Base-by-base conservation (phyloP, 257 asterid genomes). In the Petunia axillaris region DNA sequence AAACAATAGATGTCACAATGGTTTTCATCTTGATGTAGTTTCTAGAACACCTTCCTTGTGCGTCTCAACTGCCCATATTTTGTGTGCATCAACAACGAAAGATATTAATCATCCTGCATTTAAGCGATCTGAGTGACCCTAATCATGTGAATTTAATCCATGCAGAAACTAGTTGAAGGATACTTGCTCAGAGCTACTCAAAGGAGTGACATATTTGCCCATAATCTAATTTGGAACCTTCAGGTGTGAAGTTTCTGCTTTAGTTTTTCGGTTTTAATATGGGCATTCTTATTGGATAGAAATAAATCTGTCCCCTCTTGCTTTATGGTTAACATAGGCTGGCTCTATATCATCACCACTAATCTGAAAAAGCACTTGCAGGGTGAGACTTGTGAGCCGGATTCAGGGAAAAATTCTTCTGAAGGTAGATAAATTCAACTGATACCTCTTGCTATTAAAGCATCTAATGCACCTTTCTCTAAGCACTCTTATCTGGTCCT, bases 101-200 rank as follows among this genome's bases (percentile, higher is more conserved):
- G 77, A 35, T 1, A 3, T 73, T 73, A 50, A 50, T 73, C 44
- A 8, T 50, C 46, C 52, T 64, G 85, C 57, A 59, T 79, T 59
- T 82, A 36, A 64, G 81, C 80, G 80, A 66, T 9, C 14, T 50
- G 62, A 35, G 48, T 73, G 46, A 76, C 79, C 83, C 68, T 59
- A 38, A 70, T 82, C 62, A 73, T 73, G 36, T 73, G 62, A 35
- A 10, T 77, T 83, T 64, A n/a, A 75, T 43, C 25, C 77, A 36
- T 92, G 92, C 98, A 96, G 99, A 92, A 82, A 85, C 84, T 96
- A 84, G 98, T 96, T 36, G 97, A 96, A 88, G 99, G 98, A 76
- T 96, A 96, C 88, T 82, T 96, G 93, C 99, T 96, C 53, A 89
- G 99, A 92, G 99, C 99, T 86, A 89, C 98, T 75, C 97, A 94